A percentile compares a stretch with the other conserved stretches of the same genome.
These are phyloP conservation scores for Sugiyamaella floridensis DNA, from an alignment of 805 yeast species.

Conservation along the genomic window DNA sequence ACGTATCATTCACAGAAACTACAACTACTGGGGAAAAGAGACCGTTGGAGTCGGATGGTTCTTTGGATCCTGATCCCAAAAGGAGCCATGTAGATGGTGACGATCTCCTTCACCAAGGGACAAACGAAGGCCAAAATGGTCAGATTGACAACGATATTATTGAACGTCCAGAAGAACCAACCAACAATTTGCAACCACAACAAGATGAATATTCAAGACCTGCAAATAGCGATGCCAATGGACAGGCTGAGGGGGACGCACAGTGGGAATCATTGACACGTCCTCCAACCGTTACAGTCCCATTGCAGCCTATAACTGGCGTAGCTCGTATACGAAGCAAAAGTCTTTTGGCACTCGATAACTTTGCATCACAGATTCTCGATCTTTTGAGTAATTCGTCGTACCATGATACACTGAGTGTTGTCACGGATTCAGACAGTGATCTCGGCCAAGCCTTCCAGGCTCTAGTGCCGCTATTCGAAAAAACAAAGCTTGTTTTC, in stretches of 20 bases:
- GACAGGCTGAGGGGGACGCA: too few species aligned
- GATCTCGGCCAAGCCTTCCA: conserved; percentile 55
- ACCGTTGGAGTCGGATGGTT: background rate
- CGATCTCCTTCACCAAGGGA: too few species aligned
- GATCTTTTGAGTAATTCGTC: conserved; percentile 63
- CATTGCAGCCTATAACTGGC: background rate
- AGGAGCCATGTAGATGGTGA: too few species aligned
- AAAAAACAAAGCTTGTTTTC: conserved; percentile 65
- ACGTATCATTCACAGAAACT: background rate
- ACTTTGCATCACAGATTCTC: conserved; percentile 72
- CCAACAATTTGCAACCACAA: too few species aligned
- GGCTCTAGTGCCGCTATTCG: conserved; percentile 67
- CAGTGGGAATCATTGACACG: too few species aligned
- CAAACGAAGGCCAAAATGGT: too few species aligned
- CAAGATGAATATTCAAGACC: too few species aligned
- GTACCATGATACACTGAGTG: conserved; percentile 64
- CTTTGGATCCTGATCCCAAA: background rate
- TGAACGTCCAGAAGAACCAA: too few species aligned
- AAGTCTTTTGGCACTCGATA: conserved; percentile 64
- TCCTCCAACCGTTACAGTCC: background rate
- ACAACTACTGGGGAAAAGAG: background rate
- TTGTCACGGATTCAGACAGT: conserved; percentile 59
- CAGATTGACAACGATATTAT: too few species aligned
- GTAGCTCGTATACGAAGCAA: conserved; percentile 2
- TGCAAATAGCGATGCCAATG: too few species aligned